phyloP scores from a whole-genome alignment of 1,139 yeast genomes.

The Pichia sp. region DNA sequence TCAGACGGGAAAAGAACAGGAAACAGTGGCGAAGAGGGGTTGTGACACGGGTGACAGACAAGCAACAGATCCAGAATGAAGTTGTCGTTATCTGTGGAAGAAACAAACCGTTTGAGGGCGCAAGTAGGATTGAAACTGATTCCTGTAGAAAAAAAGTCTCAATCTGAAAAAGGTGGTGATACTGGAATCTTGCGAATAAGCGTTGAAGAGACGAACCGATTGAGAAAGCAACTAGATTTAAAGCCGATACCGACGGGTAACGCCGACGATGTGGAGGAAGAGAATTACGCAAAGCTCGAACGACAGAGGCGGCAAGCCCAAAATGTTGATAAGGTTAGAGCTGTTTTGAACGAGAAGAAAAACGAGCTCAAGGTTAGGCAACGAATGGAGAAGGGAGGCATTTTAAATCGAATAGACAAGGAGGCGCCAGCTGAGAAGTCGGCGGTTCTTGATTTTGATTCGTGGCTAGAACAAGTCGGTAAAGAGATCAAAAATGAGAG shows the following conservation, averaged over 20 bases:
- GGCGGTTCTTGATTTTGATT: slow-evolving; percentile 18
- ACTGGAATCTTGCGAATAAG: slow-evolving; percentile 14
- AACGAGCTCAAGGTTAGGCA: slow-evolving; percentile 21
- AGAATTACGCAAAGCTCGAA: slow-evolving; percentile 20
- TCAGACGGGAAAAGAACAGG: neutral
- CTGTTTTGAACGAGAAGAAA: slow-evolving; percentile 25
- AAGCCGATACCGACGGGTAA: slow-evolving; percentile 17
- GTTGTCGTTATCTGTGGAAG: slow-evolving; percentile 20
- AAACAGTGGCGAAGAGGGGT: neutral
- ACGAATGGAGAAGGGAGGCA: slow-evolving; percentile 21
- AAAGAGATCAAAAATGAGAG: slow-evolving; percentile 8
- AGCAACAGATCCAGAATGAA: slow-evolving; percentile 13
- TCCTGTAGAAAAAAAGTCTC: slow-evolving; percentile 7
- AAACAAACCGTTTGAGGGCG: slow-evolving; percentile 21
- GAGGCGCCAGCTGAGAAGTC: slow-evolving; percentile 5
- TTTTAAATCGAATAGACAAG: slow-evolving; percentile 20
- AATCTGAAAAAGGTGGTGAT: neutral
- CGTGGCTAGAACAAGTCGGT: slow-evolving; percentile 29
- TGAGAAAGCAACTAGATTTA: slow-evolving; percentile 23
- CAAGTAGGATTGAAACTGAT: slow-evolving; percentile 24
- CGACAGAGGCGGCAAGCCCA: slow-evolving; percentile 7
- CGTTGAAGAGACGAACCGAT: slow-evolving; percentile 28
- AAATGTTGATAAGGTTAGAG: slow-evolving; percentile 21
- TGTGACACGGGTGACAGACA: slow-evolving; percentile 3
- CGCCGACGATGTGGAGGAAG: slow-evolving; percentile 30